Conservation (phyloP, 2,329 filamentous ascomycete species). For the Epichloe uncinata region DNA sequence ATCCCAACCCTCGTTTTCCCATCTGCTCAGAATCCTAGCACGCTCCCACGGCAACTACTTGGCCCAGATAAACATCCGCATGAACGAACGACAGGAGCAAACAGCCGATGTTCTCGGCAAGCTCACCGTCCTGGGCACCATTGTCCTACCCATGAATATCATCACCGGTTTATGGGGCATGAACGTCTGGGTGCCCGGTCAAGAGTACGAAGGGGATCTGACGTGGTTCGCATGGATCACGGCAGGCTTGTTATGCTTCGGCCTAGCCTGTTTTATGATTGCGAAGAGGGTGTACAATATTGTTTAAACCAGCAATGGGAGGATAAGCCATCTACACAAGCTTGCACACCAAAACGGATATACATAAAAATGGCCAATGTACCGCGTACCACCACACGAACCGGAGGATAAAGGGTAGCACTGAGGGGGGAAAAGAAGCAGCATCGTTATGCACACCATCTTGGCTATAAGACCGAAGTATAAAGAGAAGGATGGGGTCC, state of each 20-base stretch:
- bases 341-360: neutral
- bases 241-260: conserved; percentile 64
- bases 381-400: too few species aligned
- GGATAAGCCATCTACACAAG: neutral
- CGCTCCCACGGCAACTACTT: conserved; percentile 93
- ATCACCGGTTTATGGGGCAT: conserved; percentile 98
- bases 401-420: too few species aligned
- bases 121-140: conserved; percentile 89
- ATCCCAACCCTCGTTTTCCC: neutral
- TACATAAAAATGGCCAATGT: too few species aligned
- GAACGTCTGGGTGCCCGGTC: conserved; percentile 94
- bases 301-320: conserved; percentile 32
- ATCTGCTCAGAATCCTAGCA: conserved; percentile 53
- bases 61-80: conserved; percentile 97
- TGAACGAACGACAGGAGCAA: conserved; percentile 95
- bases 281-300: conserved; percentile 77
- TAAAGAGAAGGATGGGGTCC: neutral
- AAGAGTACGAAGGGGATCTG: conserved; percentile 63
- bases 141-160: conserved; percentile 97
- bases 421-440: neutral
- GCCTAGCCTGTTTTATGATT: conserved; percentile 63
- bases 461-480: neutral
- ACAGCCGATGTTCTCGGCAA: conserved; percentile 92
- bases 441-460: neutral
- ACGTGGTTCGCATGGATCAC: conserved; percentile 67